Percentiles rank a stretch among this genome's conserved stretches.
phyloP scores from a whole-genome alignment of 768 basidiomycete species.

The Mycena rosella region DNA sequence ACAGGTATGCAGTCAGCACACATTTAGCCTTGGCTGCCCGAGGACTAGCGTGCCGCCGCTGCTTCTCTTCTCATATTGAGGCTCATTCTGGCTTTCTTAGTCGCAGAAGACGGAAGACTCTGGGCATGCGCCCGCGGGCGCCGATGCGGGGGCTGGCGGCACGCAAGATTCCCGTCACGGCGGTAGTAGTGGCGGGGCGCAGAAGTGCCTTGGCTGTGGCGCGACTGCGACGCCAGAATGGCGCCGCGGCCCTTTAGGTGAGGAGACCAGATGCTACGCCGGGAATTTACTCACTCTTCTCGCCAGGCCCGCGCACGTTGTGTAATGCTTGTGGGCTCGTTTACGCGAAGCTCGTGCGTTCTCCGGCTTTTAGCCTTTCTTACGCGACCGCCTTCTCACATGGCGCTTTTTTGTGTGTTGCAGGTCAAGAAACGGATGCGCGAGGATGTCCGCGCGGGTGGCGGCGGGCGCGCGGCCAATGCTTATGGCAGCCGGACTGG shows the following conservation, averaged over 20 bases:
- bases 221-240: conserved; percentile 92
- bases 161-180: conserved; percentile 11
- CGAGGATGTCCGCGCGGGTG: conserved; percentile 40
- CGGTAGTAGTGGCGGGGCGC: conserved; percentile 41
- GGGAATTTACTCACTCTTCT: conserved; percentile 27
- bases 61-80: conserved; percentile 24
- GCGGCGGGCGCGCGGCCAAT: conserved; percentile 19
- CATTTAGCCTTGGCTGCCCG: conserved; percentile 7
- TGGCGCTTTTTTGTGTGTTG: not conserved
- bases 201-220: conserved; percentile 84
- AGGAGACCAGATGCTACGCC: conserved; percentile 19
- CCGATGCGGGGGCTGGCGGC: conserved; percentile 13
- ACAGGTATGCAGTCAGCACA: conserved; percentile 26
- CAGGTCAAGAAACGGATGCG: conserved; percentile 53
- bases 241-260: conserved; percentile 87
- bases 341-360: conserved; percentile 85
- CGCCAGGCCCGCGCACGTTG: conserved; percentile 80
- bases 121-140: conserved; percentile 18
- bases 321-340: conserved; percentile 91
- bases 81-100: conserved; percentile 28
- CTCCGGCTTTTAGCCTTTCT: conserved; percentile 23
- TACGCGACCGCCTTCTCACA: conserved; percentile 17
- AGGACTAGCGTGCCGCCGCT: conserved; percentile 18
- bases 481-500: conserved; percentile 16
- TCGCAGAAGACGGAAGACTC: conserved; percentile 29